These are phyloP conservation scores for Apophysomyces elegans DNA, from an alignment of 371 early-diverging fungal species.

Conservation along the genomic window DNA sequence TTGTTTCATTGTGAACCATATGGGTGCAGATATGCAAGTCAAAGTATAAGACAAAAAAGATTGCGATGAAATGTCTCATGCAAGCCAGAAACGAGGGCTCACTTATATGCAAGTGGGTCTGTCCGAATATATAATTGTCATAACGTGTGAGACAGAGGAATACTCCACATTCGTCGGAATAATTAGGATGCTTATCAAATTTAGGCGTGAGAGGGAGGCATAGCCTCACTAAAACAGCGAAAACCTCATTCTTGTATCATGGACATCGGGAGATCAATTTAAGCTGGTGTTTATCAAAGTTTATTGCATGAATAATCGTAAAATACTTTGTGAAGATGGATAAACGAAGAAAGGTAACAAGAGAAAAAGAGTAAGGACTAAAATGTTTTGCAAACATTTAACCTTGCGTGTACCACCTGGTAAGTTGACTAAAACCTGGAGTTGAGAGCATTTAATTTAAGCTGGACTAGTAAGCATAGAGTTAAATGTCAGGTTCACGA, in stretches of 20 bases:
- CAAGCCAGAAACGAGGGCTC: no score
- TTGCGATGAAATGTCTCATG: neutral
- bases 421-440: no score
- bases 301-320: slow-evolving; percentile 5
- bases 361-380: neutral
- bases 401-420: no score
- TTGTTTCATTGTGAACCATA: neutral
- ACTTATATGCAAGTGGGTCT: no score
- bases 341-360: neutral
- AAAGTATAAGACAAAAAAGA: neutral
- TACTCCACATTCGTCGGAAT: neutral
- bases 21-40: neutral
- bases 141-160: neutral
- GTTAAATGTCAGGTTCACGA: no score
- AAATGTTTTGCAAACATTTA: no score
- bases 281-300: neutral
- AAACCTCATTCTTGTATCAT: neutral
- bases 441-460: no score
- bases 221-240: neutral
- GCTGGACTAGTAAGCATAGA: no score
- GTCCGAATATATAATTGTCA: no score
- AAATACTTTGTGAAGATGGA: no score
- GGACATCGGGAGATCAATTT: neutral
- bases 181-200: slow-evolving; percentile 4
- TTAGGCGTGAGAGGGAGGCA: neutral